Base-by-base conservation (phyloP, 2,329 filamentous ascomycete species). In the Cladophialophora yegresii region DNA sequence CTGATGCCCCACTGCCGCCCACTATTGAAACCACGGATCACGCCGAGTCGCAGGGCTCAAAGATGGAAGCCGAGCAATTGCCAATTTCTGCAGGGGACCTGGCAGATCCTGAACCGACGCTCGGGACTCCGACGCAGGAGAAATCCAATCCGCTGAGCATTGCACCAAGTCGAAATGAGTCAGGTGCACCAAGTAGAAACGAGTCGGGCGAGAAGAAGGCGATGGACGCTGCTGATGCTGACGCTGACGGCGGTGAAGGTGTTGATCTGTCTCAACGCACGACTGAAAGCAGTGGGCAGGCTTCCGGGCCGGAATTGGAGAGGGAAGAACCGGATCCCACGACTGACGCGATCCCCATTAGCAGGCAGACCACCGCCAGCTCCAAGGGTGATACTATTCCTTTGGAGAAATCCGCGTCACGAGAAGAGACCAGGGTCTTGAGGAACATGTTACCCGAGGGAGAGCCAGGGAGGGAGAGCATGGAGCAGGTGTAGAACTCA, bases 1-100 rank as follows among this genome's bases (percentile, higher is more conserved):
- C 83, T 56, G 90, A 93, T 59, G 49, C 55, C 6, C 30, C 69
- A 23, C 22, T 62, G n/a, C 56, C 64, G 12, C 23, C 61, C 2
- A 63, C 59, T 10, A 45, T 63, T 13, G 63, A 68, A 9, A 63
- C 62, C 4, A 62, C 59, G 5, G 66, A 64, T 36, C 59, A 63
- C 45, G 56, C 47, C n/a, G 54, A 66, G 20, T 40, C 61, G 10
- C 50, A 40, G 9, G 58, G 63, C 16, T 49, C 23, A 12, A 56
- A 67, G 43, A 64, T 53, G 33, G 53, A 61, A 20, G 54, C 63
- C 7, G 63, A 69, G 49, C 49, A 56, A 33, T 58, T 63, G 16
- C 51, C 61, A 54, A 33, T 70, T 7, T 71, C 73, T 68, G 75
- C 75, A 6, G 72, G 75, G 13, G 68, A 69, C 68, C 61, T 73